Base-by-base conservation (phyloP, 2,329 filamentous ascomycete genomes). In the Clarireedia hainanense region DNA sequence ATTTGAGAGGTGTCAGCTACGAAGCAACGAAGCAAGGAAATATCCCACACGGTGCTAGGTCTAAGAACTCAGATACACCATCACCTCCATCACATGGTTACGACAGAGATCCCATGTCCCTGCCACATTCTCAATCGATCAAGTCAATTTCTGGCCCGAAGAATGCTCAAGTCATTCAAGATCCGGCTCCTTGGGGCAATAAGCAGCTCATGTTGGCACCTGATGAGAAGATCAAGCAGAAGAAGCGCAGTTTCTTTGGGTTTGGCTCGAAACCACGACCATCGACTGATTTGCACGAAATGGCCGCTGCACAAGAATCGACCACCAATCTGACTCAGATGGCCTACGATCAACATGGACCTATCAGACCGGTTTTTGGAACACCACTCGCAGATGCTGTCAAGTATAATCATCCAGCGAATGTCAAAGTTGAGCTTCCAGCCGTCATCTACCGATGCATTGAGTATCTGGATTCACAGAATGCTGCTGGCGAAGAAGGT, bases 371-470 rank as follows among this genome's bases (percentile, higher is more conserved):
- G 56, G 88, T 90, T 3, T 99, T 99, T 69, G 94, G 94, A 2
- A 86, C 89, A 34, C 83, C 89, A 5, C 74, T 99, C 52, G 83
- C 83, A 7, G 92, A 97, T 66, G 94, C 94, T 26, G 91, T 96
- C 6, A 83, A 88, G 58, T 88, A 81, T 68, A 91, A 88, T 64
- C 79, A 84, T 12, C 91, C 91, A 0, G 72, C 76, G 12, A 88
- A 90, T 56, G 77, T 89, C 46, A 81, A 84, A 58, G 83, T 90
- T 6, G 85, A 88, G 27, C 75, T 99, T 27, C 94, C 94, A 1
- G 89, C 92, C 6, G 94, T 99, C 2, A 89, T 97, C 7, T 99
- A 95, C 73, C 86, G 94, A 56, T 96, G 91, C 68, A 88, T 99
- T 59, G 89, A 97, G 70, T 99, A 96, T 70, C 79, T 99, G 17